Evolutionary conservation across 345 rosid species (phyloP).

Genomic region (Reutealis trisperma): DNA sequence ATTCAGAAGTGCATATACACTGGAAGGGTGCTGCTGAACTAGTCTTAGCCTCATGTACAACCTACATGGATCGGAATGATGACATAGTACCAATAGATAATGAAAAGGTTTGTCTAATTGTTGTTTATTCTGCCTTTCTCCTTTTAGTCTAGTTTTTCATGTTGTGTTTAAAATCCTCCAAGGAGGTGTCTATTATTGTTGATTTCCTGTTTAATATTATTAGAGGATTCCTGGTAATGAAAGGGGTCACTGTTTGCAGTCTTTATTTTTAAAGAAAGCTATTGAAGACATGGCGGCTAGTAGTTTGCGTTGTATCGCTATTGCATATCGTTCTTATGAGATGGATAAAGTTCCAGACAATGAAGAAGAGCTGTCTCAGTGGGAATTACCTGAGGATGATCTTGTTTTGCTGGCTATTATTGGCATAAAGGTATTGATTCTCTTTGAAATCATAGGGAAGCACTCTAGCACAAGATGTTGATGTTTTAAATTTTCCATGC

Average conservation of each 20-base stretch:
- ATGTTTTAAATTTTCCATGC: not conserved
- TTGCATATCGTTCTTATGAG: slow-evolving; percentile 77
- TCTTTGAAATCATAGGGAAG: not conserved
- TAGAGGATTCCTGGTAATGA: not conserved
- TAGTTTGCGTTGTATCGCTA: slow-evolving; percentile 93
- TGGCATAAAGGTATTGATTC: slow-evolving; percentile 78
- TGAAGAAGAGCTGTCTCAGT: slow-evolving; percentile 48
- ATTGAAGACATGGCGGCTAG: slow-evolving; percentile 88
- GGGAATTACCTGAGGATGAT: slow-evolving; percentile 89
- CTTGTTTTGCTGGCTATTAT: slow-evolving; percentile 85
- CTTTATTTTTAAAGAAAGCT: slow-evolving; percentile 54
- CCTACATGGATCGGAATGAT: slow-evolving; percentile 64
- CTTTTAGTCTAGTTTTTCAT: not conserved
- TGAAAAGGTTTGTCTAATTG: slow-evolving; percentile 50
- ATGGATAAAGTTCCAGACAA: slow-evolving; percentile 57
- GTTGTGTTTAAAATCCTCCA: not conserved
- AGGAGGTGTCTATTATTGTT: not conserved
- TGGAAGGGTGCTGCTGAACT: slow-evolving; percentile 96
- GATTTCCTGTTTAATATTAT: not conserved
- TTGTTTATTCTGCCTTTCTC: not conserved
- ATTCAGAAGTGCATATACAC: slow-evolving; percentile 70
- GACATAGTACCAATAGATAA: slow-evolving; percentile 50
- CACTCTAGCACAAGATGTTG: not conserved
- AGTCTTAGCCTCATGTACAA: slow-evolving; percentile 73
- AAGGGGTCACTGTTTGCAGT: slow-evolving; percentile 41